These are phyloP conservation scores for Corylus americana DNA, from an alignment of 306 rosid species.

Conservation along the genomic window DNA sequence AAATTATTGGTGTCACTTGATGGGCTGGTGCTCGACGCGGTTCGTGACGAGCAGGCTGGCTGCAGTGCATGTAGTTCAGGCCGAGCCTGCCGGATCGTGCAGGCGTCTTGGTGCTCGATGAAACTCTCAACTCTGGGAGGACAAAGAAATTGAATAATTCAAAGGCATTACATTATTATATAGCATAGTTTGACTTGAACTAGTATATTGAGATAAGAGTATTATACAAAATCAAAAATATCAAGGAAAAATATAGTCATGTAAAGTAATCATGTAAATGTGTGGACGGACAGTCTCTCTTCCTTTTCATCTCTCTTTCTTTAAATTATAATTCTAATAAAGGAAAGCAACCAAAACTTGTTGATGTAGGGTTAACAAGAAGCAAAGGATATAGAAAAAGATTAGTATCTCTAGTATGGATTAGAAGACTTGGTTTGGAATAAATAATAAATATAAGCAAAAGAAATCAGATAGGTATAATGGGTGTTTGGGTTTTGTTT, in stretches of 20 bases:
- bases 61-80: conserved; percentile 52
- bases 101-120: conserved; percentile 95
- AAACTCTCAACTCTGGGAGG: conserved; percentile 87
- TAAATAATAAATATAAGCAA: conserved; percentile 23
- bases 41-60: conserved; percentile 61
- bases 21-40: conserved; percentile 84
- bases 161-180: background rate
- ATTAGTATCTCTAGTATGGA: conserved; percentile 18
- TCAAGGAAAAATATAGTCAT: too few relatives aligned
- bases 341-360: background rate
- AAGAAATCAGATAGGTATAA: conserved; percentile 26
- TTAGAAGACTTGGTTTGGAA: conserved; percentile 21
- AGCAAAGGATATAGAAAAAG: conserved; percentile 21
- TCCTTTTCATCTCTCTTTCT: too few relatives aligned
- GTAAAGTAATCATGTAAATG: too few relatives aligned
- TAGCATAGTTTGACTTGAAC: conserved; percentile 1
- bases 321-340: too few relatives aligned
- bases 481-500: conserved; percentile 25
- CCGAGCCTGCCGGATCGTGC: conserved; percentile 51
- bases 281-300: too few relatives aligned
- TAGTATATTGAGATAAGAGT: too few relatives aligned
- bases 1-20: conserved; percentile 66
- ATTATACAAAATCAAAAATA: too few relatives aligned
- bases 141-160: conserved; percentile 14
- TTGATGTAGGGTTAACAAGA: conserved; percentile 31